A percentile compares a stretch with the other conserved stretches of the same genome.
These are phyloP conservation scores for Penicillium roqueforti DNA, from an alignment of 495 filamentous ascomycete species.

Conservation along the genomic window DNA sequence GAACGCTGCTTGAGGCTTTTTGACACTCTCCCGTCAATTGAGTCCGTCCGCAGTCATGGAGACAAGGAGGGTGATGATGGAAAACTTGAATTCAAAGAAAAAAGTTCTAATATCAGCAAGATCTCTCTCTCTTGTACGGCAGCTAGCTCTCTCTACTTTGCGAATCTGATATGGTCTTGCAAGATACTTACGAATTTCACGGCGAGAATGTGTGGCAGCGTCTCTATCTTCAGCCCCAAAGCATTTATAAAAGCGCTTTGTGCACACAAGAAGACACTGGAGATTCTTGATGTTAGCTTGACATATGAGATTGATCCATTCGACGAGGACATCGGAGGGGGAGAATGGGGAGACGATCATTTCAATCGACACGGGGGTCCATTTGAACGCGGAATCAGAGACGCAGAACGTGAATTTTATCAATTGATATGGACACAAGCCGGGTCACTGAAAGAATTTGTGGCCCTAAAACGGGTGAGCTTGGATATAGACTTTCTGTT, in stretches of 20 bases:
- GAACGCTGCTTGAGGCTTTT: constrained; percentile 9
- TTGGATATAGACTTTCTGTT: constrained; percentile 22
- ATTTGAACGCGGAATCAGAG: neutral
- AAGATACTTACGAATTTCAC: constrained; percentile 20
- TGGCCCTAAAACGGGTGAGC: constrained; percentile 19
- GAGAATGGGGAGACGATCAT: neutral
- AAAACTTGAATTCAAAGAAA: neutral
- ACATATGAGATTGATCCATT: constrained; percentile 6
- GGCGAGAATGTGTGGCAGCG: constrained; percentile 2
- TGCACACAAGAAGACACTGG: constrained; percentile 22
- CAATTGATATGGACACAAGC: neutral
- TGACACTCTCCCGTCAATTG: constrained; percentile 24
- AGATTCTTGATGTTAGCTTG: constrained; percentile 25
- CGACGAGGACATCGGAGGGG: neutral
- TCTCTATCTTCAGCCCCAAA: constrained; percentile 14
- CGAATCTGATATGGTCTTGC: constrained; percentile 15
- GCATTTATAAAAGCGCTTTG: constrained; percentile 21
- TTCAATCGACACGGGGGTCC: neutral
- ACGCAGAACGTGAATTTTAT: neutral
- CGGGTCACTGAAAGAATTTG: constrained; percentile 20
- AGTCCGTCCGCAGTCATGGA: constrained; percentile 18
- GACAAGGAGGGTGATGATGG: constrained; percentile 9
- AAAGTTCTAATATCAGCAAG: constrained; percentile 18
- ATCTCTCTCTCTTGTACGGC: constrained; percentile 19
- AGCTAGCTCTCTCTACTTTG: constrained; percentile 10